Evolutionary conservation across 805 yeast species (phyloP).

Genomic region (Myxozyma neotropica): DNA sequence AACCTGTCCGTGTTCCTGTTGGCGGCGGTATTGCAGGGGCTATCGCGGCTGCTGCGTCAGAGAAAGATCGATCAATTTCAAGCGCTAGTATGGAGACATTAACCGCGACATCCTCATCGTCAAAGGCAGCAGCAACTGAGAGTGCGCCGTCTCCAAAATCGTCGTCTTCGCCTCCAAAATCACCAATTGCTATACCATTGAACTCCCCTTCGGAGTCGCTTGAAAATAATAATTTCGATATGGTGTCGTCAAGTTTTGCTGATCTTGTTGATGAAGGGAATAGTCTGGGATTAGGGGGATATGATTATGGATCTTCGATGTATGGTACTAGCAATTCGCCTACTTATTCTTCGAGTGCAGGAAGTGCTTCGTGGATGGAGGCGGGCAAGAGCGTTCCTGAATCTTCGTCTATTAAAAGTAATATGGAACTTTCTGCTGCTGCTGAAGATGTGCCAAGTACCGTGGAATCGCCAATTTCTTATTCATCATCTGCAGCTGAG

Average conservation of each 20-base stretch:
- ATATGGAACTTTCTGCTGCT: too few species aligned
- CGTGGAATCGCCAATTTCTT: neutral
- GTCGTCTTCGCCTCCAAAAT: neutral
- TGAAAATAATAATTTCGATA: slow-evolving; percentile 8
- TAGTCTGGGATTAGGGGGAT: slow-evolving; percentile 28
- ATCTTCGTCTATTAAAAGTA: neutral
- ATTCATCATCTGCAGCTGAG: too few species aligned
- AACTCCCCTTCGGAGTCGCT: neutral
- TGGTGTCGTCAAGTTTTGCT: slow-evolving; percentile 19
- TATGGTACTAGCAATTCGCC: slow-evolving; percentile 7
- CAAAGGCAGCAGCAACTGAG: neutral
- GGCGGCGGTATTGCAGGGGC: neutral
- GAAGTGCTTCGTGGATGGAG: slow-evolving; percentile 21
- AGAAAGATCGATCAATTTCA: neutral
- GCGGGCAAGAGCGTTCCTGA: slow-evolving; percentile 1
- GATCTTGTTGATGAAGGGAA: slow-evolving; percentile 33
- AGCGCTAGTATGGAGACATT: slow-evolving; percentile 4
- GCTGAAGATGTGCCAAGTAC: neutral
- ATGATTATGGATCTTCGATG: slow-evolving; percentile 2
- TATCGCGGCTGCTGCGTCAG: neutral
- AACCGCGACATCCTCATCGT: neutral
- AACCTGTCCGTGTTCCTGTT: slow-evolving; percentile 16
- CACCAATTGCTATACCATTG: neutral
- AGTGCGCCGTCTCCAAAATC: neutral
- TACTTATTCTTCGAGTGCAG: slow-evolving; percentile 22